These are phyloP conservation scores for Candida lessepsii DNA, from an alignment of 805 yeast genomes.

Conservation along the genomic window DNA sequence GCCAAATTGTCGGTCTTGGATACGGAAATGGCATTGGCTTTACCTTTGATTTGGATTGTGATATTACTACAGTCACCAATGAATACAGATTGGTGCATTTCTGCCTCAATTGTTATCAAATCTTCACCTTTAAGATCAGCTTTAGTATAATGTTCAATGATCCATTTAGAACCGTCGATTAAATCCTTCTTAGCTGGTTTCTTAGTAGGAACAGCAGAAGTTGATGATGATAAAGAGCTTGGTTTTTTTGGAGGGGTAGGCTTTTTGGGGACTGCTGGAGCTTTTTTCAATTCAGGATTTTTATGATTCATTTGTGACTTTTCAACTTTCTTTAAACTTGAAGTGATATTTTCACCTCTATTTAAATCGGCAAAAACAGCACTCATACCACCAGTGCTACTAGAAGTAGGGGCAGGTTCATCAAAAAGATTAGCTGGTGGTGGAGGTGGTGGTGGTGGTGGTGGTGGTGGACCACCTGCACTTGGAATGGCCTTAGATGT, in stretches of 20 bases:
- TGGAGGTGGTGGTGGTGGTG: constrained; percentile 89
- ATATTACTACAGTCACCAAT: constrained; percentile 76
- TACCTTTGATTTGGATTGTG: constrained; percentile 83
- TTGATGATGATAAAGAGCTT: constrained; percentile 44
- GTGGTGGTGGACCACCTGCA: constrained; percentile 88
- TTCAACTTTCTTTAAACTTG: constrained; percentile 87
- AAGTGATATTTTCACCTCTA: constrained; percentile 80
- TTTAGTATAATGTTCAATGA: constrained; percentile 73
- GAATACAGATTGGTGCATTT: constrained; percentile 83
- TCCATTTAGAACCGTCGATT: constrained; percentile 81
- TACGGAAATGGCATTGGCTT: constrained; percentile 83
- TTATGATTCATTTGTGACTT: constrained; percentile 92
- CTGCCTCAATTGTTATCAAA: constrained; percentile 69
- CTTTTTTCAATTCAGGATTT: constrained; percentile 75
- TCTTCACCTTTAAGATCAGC: constrained; percentile 45
- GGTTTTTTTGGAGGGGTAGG: constrained; percentile 90
- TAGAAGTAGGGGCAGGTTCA: constrained; percentile 23
- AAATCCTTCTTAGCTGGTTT: constrained; percentile 60
- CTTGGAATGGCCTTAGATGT: constrained; percentile 65
- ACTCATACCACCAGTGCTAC: constrained; percentile 54
- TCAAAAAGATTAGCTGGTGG: constrained; percentile 60
- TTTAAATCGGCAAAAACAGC: constrained; percentile 93
- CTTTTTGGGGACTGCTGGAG: constrained; percentile 46
- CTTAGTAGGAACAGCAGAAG: constrained; percentile 37
- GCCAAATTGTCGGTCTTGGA: constrained; percentile 72